Base-by-base conservation (phyloP, 805 yeast species). In the Myxozyma monticola region DNA sequence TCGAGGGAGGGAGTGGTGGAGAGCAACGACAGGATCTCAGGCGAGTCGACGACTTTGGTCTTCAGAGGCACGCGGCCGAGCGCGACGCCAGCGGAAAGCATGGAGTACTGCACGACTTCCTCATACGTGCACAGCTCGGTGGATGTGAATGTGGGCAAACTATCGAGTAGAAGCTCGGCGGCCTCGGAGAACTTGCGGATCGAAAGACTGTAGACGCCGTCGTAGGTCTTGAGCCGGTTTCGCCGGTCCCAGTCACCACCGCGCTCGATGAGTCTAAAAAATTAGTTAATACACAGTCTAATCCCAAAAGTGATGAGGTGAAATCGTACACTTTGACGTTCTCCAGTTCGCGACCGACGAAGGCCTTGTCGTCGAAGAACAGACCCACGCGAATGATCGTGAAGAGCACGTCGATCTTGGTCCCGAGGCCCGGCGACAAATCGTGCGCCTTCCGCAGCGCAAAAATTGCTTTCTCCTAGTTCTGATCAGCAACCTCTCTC, bases 161-260 rank as follows among this genome's bases (percentile, higher is more conserved):
- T 85, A 68, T 90, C 99, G 57, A 88, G 87, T 62, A 93, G 76
- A 55, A 91, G 73, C 45, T 80, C 80, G 1, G 97, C 81, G 1
- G 98, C 96, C 60, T 87, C 95, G 35, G 73, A 74, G 64, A 93
- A 93, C 62, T 88, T 82, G 64, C 99, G 81, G 25, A 90, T 83
- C 6, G 96, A 84, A 78, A 93, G 72, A 31, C 79, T 72, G 66
- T 88, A 87, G 42, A 93, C 76, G 20, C 99, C 99, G 51, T 79
- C 71, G 70, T 93, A 93, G 4, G 97, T 87, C 73, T 93, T 93
- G 75, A 80, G 88, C 60, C 96, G 75, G 72, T 93, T 93, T 64
- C 96, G 83, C 70, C 99, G 86, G 71, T 93, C 99, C 99, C 99
- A 93, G 68, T 93, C 99, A 56, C 99, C 99, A 48, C 98, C 99